Evolutionary conservation across 2,329 filamentous ascomycete species (phyloP), one percentile per base, ranked within the genome.

Genomic region (Hypoxylon sp.): DNA sequence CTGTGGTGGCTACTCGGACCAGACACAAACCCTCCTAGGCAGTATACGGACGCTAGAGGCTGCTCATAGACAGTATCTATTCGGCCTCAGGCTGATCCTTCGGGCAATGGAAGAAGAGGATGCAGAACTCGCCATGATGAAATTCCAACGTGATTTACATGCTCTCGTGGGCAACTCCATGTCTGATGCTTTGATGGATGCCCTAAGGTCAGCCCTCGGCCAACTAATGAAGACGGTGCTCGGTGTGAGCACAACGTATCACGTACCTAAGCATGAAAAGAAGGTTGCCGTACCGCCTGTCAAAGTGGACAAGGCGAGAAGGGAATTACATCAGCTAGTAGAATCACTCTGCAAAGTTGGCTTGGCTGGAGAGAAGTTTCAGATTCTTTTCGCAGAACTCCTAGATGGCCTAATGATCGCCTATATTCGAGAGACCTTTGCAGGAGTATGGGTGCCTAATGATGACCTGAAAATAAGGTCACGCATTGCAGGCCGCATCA

Each of bases 381-480:
- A 93, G 72, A 84, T 90, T 28, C 81, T 91, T 33, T 90, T 93
- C 72, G 91, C 90, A 14, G 88, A 91, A 75, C 83, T 91, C 24
- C 89, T 93, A 83, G 85, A 93, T 73, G 79, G 80, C 33, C 82
- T 89, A 62, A 88, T 93, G 82, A 83, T 84, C 44, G 80, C 84
- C 11, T 91, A 89, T 70, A 85, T 93, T 40, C 80, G 80, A 38
- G 81, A 83, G 50, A 85, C 85, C 5, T 93, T 89, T 72, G 82
- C 87, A 61, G 86, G 89, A 2, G 82, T 88, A 49, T 93, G 91
- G 87, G 73, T 71, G n/a, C 64, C 73, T 3, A 70, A 72, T n/a
- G 70, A 75, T 53, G 72, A 73, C 33, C 12, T 69, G 6, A 56
- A 64, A 42, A 67, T 70, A 65, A 63, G 62, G 54, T 67, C 50